A percentile compares a stretch with the other conserved stretches of the same genome.
Evolutionary conservation across 192 early-diverging fungal genomes (phyloP).

Genomic region (Umbelopsis ramanniana): DNA sequence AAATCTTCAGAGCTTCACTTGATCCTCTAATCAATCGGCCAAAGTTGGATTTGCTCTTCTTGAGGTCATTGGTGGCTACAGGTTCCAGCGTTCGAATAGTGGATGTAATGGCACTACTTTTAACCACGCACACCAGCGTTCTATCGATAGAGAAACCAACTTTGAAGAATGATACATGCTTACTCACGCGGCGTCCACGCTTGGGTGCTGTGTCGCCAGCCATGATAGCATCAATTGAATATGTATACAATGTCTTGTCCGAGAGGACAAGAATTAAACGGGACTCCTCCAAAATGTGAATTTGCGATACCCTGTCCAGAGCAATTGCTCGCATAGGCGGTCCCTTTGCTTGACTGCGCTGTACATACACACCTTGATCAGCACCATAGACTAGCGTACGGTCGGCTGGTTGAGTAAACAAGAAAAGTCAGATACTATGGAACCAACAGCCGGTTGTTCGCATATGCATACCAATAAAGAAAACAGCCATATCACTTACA

Average conservation of each 20-base stretch:
- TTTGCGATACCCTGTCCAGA: constrained; percentile 80
- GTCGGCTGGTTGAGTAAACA: constrained; percentile 51
- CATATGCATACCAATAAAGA: too few relatives aligned
- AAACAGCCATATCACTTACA: constrained; percentile 33
- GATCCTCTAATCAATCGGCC: constrained; percentile 51
- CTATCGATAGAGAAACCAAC: constrained; percentile 61
- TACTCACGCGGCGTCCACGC: constrained; percentile 57
- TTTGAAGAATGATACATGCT: constrained; percentile 76
- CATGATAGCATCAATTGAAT: constrained; percentile 57
- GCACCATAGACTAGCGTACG: constrained; percentile 86
- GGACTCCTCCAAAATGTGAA: constrained; percentile 80
- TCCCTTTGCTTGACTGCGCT: constrained; percentile 47
- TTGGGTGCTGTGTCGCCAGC: constrained; percentile 39
- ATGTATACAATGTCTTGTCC: constrained; percentile 65
- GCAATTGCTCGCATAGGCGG: constrained; percentile 49
- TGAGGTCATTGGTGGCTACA: constrained; percentile 49
- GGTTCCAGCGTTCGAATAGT: constrained; percentile 82
- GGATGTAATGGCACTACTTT: constrained; percentile 74
- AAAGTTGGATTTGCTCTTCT: constrained; percentile 47
- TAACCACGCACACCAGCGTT: constrained; percentile 67
- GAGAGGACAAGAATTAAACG: constrained; percentile 82
- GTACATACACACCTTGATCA: constrained; percentile 64
- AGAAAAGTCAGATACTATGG: not conserved
- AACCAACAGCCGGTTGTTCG: not conserved
- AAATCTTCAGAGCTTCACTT: constrained; percentile 52